Conservation (phyloP, 306 rosid species). For the Cercis canadensis region DNA sequence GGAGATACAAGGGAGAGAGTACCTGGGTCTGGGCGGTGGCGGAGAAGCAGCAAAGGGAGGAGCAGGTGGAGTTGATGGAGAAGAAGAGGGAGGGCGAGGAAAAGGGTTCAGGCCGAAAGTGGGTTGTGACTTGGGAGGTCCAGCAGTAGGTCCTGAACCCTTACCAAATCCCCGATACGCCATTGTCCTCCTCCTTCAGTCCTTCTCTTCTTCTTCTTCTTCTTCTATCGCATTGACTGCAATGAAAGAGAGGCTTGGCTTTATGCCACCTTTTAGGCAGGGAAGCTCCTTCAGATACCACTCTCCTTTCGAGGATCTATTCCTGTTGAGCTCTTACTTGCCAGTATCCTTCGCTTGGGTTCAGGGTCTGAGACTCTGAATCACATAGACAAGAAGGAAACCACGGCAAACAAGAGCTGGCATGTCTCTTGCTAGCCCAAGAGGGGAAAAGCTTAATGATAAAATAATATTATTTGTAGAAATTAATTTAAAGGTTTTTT, state of each 20-base stretch:
- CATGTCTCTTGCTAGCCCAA: too few relatives aligned
- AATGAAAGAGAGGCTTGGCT: neutral
- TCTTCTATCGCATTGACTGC: constrained; percentile 26
- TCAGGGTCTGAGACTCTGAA: too few relatives aligned
- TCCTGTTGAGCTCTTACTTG: neutral
- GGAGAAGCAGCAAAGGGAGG: constrained; percentile 17
- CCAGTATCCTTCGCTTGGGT: neutral
- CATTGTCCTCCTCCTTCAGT: constrained; percentile 32
- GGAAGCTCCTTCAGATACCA: neutral
- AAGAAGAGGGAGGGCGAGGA: constrained; percentile 42
- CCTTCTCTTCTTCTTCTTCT: constrained; percentile 27
- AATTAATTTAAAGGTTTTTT: too few relatives aligned
- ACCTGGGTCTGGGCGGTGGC: constrained; percentile 50
- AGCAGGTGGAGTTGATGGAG: constrained; percentile 28
- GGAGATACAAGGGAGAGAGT: neutral
- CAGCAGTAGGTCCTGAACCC: constrained; percentile 60
- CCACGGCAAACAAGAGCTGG: too few relatives aligned
- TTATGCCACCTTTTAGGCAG: neutral
- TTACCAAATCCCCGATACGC: constrained; percentile 58
- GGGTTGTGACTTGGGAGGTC: constrained; percentile 44
- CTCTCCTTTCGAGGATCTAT: too few relatives aligned
- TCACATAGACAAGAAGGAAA: too few relatives aligned
- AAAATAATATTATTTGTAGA: too few relatives aligned
- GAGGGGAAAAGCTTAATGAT: too few relatives aligned
- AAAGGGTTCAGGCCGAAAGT: constrained; percentile 46